These are phyloP conservation scores for Didymella segeticola DNA, from an alignment of 2,329 filamentous ascomycete genomes.

Conservation along the genomic window DNA sequence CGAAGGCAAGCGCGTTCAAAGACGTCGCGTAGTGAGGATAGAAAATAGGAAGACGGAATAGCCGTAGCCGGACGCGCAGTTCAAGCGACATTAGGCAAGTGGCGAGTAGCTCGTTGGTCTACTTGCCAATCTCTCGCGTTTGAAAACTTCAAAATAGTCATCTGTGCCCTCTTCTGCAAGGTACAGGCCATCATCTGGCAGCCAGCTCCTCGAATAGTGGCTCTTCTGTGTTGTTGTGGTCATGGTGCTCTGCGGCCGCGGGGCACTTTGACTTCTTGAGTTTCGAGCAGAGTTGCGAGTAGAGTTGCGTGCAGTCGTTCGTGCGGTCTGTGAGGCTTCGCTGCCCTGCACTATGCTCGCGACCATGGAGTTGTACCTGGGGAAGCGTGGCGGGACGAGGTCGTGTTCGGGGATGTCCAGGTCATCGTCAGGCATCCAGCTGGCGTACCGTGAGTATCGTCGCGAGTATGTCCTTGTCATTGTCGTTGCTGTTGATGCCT, in stretches of 20 bases:
- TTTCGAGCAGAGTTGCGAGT: conserved; percentile 2
- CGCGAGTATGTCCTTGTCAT: conserved; percentile 15
- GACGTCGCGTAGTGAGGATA: conserved; percentile 8
- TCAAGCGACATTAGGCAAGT: conserved; percentile 12
- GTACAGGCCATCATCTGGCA: conserved; percentile 34
- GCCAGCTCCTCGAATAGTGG: conserved; percentile 30
- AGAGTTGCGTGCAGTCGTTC: conserved; percentile 8
- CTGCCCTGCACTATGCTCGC: conserved; percentile 16
- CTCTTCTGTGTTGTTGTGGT: conserved; percentile 24
- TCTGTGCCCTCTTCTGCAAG: conserved; percentile 29
- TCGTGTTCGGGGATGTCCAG: conserved; percentile 5
- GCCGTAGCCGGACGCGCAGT: not conserved
- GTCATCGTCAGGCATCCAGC: conserved; percentile 16
- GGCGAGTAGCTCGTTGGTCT: conserved; percentile 34
- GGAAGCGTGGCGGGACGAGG: not conserved
- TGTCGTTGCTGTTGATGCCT: conserved; percentile 19
- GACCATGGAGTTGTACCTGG: conserved; percentile 10
- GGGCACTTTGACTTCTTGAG: conserved; percentile 2
- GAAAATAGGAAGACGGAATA: not conserved
- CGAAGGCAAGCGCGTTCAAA: conserved; percentile 12
- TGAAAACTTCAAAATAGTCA: conserved; percentile 26
- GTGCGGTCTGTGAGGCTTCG: conserved; percentile 8
- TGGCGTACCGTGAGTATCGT: conserved; percentile 15
- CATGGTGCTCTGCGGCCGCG: conserved; percentile 18
- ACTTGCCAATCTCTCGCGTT: conserved; percentile 19